Evolutionary conservation across 2,329 filamentous ascomycete species (phyloP).

Genomic region (Ophiocordyceps sinensis): DNA sequence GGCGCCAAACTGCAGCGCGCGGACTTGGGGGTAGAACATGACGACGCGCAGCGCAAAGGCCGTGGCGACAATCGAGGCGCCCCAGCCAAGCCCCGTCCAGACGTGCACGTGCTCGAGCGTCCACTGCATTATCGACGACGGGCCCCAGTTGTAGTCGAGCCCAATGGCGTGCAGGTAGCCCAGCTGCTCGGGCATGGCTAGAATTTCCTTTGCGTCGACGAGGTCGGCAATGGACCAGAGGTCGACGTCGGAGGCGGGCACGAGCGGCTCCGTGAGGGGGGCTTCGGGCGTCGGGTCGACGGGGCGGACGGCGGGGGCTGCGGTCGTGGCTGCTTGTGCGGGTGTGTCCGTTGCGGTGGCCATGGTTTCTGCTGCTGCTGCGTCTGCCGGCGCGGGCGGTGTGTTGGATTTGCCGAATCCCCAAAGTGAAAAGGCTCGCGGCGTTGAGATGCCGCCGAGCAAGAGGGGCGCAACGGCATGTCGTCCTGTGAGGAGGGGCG

Average conservation of each 20-base stretch:
- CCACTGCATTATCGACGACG: slow-evolving; percentile 60
- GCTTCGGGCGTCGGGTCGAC: slow-evolving; percentile 4
- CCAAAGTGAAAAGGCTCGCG: slow-evolving; percentile 20
- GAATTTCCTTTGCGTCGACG: slow-evolving; percentile 27
- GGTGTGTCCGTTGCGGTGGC: too few species aligned
- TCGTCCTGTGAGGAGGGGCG: slow-evolving; percentile 7
- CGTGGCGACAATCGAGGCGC: slow-evolving; percentile 53
- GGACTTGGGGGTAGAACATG: slow-evolving; percentile 47
- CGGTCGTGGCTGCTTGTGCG: slow-evolving; percentile 3
- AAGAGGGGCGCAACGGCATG: slow-evolving; percentile 10
- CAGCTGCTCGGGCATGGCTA: slow-evolving; percentile 55
- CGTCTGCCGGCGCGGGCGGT: background rate
- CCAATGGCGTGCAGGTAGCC: slow-evolving; percentile 76
- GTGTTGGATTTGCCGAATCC: slow-evolving; percentile 15
- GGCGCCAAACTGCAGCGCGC: slow-evolving; percentile 26
- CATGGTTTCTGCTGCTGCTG: too few species aligned
- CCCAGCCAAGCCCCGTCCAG: slow-evolving; percentile 65
- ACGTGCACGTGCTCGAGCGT: slow-evolving; percentile 73
- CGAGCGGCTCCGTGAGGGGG: slow-evolving; percentile 9
- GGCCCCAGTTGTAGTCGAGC: slow-evolving; percentile 75
- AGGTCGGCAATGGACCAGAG: slow-evolving; percentile 18
- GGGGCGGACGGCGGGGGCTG: slow-evolving; percentile 4
- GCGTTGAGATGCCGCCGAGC: slow-evolving; percentile 15
- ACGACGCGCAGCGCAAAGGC: slow-evolving; percentile 49
- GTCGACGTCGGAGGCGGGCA: slow-evolving; percentile 16